phyloP scores from a whole-genome alignment of 1,284 basidiomycete genomes.

The Lentinula novae-zelandiae region DNA sequence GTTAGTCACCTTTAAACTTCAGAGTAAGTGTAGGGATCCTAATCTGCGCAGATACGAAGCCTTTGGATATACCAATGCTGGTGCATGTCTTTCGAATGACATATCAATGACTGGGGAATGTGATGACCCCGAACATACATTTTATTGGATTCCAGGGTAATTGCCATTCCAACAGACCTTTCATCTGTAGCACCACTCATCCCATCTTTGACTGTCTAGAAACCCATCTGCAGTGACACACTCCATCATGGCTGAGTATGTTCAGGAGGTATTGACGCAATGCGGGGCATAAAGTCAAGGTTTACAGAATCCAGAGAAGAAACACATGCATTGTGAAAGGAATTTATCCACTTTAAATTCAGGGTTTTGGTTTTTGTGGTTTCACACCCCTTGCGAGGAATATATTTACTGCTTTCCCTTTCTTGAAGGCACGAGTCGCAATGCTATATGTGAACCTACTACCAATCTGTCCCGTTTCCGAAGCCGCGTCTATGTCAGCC shows the following conservation, averaged over 20 bases:
- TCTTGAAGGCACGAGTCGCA: slow-evolving; percentile 14
- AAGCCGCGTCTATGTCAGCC: neutral
- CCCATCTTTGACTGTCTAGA: slow-evolving; percentile 19
- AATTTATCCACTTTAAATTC: neutral
- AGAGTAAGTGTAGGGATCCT: neutral
- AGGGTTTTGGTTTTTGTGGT: slow-evolving; percentile 8
- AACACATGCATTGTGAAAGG: no score
- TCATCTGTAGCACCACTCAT: neutral
- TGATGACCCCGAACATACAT: slow-evolving; percentile 41
- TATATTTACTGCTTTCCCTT: slow-evolving; percentile 17
- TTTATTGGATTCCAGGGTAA: slow-evolving; percentile 49
- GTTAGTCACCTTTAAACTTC: neutral
- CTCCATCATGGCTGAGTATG: slow-evolving; percentile 46
- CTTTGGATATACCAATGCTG: slow-evolving; percentile 43
- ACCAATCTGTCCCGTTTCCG: neutral
- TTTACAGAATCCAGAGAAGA: no score
- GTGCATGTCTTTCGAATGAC: slow-evolving; percentile 28
- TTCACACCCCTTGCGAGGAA: slow-evolving; percentile 22
- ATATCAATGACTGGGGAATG: slow-evolving; percentile 30
- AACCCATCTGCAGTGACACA: slow-evolving; percentile 40
- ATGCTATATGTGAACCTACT: slow-evolving; percentile 7
- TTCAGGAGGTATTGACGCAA: slow-evolving; percentile 34
- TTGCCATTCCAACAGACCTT: slow-evolving; percentile 13
- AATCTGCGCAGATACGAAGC: slow-evolving; percentile 24
- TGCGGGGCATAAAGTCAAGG: slow-evolving; percentile 20